Percentiles rank a stretch among this genome's conserved stretches.
Evolutionary conservation across 1,284 basidiomycete genomes (phyloP).

Genomic region (Moesziomyces parantarcticus): DNA sequence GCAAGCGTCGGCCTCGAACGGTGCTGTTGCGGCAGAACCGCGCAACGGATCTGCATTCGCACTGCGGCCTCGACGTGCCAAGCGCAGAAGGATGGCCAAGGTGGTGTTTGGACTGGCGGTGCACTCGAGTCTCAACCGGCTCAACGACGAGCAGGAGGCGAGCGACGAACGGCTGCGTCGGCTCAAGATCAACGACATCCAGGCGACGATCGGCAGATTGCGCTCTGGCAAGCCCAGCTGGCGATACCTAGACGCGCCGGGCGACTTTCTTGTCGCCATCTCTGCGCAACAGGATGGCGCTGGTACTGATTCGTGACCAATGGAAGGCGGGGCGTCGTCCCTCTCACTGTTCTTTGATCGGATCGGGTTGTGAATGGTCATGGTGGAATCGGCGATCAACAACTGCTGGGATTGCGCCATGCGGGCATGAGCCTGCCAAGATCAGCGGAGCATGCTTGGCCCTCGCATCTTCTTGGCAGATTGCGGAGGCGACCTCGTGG

Average conservation of each 20-base stretch:
- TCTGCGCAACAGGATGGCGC: slow-evolving; percentile 1
- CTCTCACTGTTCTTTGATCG: too few relatives aligned
- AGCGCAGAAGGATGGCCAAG: slow-evolving; percentile 35
- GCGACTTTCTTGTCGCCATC: slow-evolving; percentile 38
- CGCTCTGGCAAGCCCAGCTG: slow-evolving; percentile 27
- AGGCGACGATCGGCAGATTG: slow-evolving; percentile 27
- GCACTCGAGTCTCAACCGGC: slow-evolving; percentile 24
- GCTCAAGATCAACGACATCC: slow-evolving; percentile 18
- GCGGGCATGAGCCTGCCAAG: too few relatives aligned
- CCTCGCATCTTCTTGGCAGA: not conserved
- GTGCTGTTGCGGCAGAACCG: too few relatives aligned
- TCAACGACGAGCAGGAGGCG: slow-evolving; percentile 29
- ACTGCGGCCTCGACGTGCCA: slow-evolving; percentile 5
- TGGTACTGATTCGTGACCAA: too few relatives aligned
- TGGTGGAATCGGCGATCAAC: too few relatives aligned
- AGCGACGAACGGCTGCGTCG: slow-evolving; percentile 22
- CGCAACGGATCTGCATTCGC: slow-evolving; percentile 1
- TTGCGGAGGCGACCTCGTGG: not conserved
- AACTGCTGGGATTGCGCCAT: too few relatives aligned
- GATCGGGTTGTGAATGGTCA: too few relatives aligned
- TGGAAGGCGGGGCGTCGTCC: too few relatives aligned
- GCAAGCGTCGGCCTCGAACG: too few relatives aligned
- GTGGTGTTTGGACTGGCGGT: slow-evolving; percentile 36
- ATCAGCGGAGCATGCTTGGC: not conserved
- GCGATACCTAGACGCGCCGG: slow-evolving; percentile 30